Percentiles rank a stretch among this genome's conserved stretches.
Conservation (phyloP, 257 asterid genomes). For the Paulownia fortunei region DNA sequence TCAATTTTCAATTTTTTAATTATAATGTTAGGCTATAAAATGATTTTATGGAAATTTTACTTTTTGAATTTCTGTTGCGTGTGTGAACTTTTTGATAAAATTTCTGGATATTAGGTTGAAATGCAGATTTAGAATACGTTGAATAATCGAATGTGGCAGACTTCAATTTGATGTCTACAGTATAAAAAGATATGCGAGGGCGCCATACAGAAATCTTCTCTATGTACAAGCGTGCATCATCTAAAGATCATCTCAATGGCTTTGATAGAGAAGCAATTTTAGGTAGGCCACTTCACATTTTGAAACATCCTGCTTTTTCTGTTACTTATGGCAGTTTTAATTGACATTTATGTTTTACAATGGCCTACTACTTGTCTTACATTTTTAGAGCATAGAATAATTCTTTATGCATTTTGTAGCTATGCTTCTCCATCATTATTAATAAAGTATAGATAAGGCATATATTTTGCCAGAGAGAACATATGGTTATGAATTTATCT, state of each 20-base stretch:
- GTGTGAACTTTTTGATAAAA: neutral
- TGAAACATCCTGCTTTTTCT: neutral
- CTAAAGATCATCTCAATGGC: constrained; percentile 59
- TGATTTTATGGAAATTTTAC: neutral
- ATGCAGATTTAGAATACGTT: neutral
- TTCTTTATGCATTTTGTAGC: neutral
- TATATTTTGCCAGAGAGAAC: neutral
- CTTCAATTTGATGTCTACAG: constrained; percentile 35
- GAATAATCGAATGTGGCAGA: constrained; percentile 37
- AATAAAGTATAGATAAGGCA: neutral
- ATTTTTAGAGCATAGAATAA: neutral
- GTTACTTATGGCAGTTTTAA: neutral
- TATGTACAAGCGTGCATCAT: constrained; percentile 70
- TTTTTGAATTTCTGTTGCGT: neutral
- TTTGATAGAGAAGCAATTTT: constrained; percentile 47
- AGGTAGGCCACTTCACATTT: constrained; percentile 41
- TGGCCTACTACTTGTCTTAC: neutral
- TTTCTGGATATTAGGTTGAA: neutral
- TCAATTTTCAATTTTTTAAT: neutral
- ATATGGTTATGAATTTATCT: neutral
- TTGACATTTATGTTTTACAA: neutral
- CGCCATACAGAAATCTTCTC: constrained; percentile 53
- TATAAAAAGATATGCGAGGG: constrained; percentile 49
- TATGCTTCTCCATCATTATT: neutral
- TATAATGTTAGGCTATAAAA: constrained; percentile 11